A percentile compares a stretch with the other conserved stretches of the same genome.
phyloP scores from a whole-genome alignment of 331 rosid genomes.

The Quercus phellos region DNA sequence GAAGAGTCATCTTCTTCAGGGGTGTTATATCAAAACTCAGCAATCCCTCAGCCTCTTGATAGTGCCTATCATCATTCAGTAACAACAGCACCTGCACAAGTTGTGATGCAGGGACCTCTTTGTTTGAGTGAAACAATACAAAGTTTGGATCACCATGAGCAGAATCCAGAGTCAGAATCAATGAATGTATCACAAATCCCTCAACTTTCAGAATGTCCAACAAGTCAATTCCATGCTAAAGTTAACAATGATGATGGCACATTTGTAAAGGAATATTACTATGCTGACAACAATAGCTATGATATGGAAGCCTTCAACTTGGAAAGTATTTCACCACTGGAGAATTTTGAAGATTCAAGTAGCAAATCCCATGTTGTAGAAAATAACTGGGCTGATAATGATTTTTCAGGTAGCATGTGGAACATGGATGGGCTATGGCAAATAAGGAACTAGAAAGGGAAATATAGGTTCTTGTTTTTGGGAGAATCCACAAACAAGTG shows the following conservation, averaged over 20 bases:
- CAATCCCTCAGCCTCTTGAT: conserved; percentile 17
- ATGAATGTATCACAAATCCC: conserved; percentile 17
- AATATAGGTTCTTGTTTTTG: conserved; percentile 13
- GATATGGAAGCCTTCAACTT: conserved; percentile 31
- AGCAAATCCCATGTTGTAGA: conserved; percentile 33
- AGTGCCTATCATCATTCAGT: conserved; percentile 19
- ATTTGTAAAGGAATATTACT: conserved; percentile 13
- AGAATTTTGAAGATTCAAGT: conserved; percentile 20
- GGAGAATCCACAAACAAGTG: conserved; percentile 4
- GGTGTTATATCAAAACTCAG: conserved; percentile 25
- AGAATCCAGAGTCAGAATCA: conserved; percentile 33
- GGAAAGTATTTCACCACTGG: conserved; percentile 9
- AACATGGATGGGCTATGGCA: conserved; percentile 50
- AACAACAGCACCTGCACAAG: conserved; percentile 13
- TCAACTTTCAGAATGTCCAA: conserved; percentile 29
- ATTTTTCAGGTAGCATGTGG: conserved; percentile 31
- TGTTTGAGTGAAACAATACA: conserved; percentile 19
- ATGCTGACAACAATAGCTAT: conserved; percentile 14
- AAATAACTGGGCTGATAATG: conserved; percentile 40
- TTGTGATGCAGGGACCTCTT: conserved; percentile 18
- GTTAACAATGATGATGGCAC: conserved; percentile 20
- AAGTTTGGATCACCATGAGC: conserved; percentile 24
- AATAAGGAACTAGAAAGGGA: conserved; percentile 17
- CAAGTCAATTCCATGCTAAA: conserved; percentile 19
- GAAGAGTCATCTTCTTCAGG: conserved; percentile 30